Conservation (phyloP, 441 rosid genomes). For the Arabidopsis lyrata region DNA sequence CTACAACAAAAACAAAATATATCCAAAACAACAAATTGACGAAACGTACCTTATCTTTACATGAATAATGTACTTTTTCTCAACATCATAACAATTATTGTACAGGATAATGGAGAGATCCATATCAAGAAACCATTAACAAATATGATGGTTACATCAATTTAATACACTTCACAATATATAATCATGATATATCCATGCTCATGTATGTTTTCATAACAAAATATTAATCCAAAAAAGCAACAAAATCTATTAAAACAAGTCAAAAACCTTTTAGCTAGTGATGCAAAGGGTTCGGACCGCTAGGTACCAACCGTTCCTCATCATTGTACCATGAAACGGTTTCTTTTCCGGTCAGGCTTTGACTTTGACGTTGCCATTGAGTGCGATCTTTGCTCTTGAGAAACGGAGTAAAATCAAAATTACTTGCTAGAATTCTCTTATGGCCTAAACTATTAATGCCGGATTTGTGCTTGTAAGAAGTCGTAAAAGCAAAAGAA, state of each 20-base stretch:
- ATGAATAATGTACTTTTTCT: slow-evolving; percentile 10
- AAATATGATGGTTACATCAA: slow-evolving; percentile 31
- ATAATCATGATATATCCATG: slow-evolving; percentile 32
- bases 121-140: slow-evolving; percentile 34
- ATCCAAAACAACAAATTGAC: background rate
- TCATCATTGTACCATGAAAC: slow-evolving; percentile 59
- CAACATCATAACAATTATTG: slow-evolving; percentile 1
- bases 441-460: slow-evolving; percentile 37
- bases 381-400: slow-evolving; percentile 37
- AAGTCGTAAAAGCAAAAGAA: slow-evolving; percentile 34
- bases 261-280: slow-evolving; percentile 48
- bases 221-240: slow-evolving; percentile 20
- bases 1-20: background rate
- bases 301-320: slow-evolving; percentile 76
- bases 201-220: slow-evolving; percentile 21
- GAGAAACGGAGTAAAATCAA: slow-evolving; percentile 63
- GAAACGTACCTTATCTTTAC: background rate
- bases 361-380: slow-evolving; percentile 36
- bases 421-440: slow-evolving; percentile 50
- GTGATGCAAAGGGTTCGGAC: slow-evolving; percentile 95
- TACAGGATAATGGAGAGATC: slow-evolving; percentile 6
- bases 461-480: slow-evolving; percentile 30
- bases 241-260: slow-evolving; percentile 31
- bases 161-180: slow-evolving; percentile 35
- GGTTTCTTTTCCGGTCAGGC: slow-evolving; percentile 33